These are phyloP conservation scores for Pinus albicaulis DNA, from an alignment of 75 land plant genomes.

Conservation along the genomic window DNA sequence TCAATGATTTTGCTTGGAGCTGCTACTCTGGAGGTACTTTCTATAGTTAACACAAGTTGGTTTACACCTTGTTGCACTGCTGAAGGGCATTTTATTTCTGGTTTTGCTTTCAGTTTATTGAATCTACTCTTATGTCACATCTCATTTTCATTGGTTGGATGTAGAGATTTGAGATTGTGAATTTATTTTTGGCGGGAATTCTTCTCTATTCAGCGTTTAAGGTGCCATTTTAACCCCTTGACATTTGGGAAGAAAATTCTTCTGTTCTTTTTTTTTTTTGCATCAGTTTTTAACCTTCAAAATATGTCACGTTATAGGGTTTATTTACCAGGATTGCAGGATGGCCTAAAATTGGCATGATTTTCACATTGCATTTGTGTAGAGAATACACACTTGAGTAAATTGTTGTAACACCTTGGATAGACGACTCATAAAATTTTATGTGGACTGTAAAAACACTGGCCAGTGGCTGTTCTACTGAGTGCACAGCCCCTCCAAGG, in stretches of 20 bases:
- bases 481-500: neutral
- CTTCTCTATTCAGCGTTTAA: conserved; percentile 90
- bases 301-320: neutral
- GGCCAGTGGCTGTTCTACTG: neutral
- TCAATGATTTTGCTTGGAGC: conserved; percentile 79
- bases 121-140: neutral
- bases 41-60: neutral
- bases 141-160: conserved; percentile 11
- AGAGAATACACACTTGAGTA: neutral
- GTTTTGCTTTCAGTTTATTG: neutral
- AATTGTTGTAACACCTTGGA: neutral
- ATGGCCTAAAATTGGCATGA: neutral
- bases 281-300: neutral
- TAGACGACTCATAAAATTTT: neutral
- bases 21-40: conserved; percentile 85
- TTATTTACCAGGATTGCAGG: neutral
- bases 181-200: conserved; percentile 77
- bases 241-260: neutral
- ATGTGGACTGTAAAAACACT: neutral
- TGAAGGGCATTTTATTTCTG: neutral
- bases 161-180: conserved; percentile 94
- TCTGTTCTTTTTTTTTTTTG: neutral
- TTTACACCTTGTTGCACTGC: neutral
- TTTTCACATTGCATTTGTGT: neutral
- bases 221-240: conserved; percentile 31